Conservation (phyloP, 257 asterid species). For the Jacaranda mimosifolia region DNA sequence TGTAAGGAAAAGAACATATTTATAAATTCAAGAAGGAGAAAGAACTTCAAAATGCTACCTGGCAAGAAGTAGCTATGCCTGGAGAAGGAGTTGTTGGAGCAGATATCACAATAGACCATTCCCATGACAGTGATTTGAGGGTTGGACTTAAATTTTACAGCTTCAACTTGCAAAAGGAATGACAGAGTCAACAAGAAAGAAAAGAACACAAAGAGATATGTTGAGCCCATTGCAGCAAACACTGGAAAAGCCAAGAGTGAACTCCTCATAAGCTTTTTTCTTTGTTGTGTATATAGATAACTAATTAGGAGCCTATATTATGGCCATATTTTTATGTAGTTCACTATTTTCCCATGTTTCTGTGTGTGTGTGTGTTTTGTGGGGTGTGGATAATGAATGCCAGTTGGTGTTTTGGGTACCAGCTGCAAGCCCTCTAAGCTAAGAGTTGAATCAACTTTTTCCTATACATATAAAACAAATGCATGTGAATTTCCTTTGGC, state of each 20-base stretch:
- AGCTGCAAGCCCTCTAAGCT: slow-evolving; percentile 31
- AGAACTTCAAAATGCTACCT: slow-evolving; percentile 48
- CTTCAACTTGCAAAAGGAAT: slow-evolving; percentile 47
- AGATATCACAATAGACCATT: slow-evolving; percentile 92
- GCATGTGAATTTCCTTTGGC: slow-evolving; percentile 86
- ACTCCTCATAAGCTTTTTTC: neutral
- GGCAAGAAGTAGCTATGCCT: slow-evolving; percentile 93
- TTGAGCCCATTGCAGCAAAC: slow-evolving; percentile 47
- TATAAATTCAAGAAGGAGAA: neutral
- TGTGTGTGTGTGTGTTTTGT: slow-evolving; percentile 21
- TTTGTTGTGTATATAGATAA: slow-evolving; percentile 15
- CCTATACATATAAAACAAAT: slow-evolving; percentile 58
- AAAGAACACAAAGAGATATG: slow-evolving; percentile 39
- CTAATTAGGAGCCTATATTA: slow-evolving; percentile 33
- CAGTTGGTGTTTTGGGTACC: slow-evolving; percentile 43
- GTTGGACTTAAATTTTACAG: slow-evolving; percentile 46
- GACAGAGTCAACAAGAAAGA: slow-evolving; percentile 45
- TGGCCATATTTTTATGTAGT: slow-evolving; percentile 34
- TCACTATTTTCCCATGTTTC: slow-evolving; percentile 38
- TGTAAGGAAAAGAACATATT: neutral
- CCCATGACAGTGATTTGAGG: slow-evolving; percentile 94
- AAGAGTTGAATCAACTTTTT: slow-evolving; percentile 52
- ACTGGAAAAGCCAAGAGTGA: slow-evolving; percentile 29
- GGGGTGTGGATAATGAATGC: slow-evolving; percentile 48
- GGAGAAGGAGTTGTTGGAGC: slow-evolving; percentile 93